Evolutionary conservation across 805 yeast species (phyloP).

Genomic region (Cyberlindnera mississippiensis): DNA sequence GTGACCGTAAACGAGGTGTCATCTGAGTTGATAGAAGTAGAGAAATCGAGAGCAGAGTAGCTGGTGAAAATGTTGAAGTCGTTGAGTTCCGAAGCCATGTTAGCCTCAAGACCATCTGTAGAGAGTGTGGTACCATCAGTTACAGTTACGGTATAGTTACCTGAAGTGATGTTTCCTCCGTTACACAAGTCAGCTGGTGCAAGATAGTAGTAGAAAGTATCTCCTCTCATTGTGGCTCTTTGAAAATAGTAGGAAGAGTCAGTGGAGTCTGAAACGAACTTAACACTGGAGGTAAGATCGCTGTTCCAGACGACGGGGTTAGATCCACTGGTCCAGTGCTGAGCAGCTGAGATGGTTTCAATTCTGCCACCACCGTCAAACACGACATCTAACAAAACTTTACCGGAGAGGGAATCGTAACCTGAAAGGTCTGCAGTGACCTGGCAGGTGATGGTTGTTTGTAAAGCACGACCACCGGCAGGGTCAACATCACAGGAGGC

Average conservation of each 20-base stretch:
- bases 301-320: constrained; percentile 18
- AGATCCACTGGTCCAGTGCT: constrained; percentile 11
- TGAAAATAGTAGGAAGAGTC: not conserved
- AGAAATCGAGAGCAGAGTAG: not conserved
- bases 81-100: constrained; percentile 1
- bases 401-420: constrained; percentile 7
- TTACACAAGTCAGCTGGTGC: constrained; percentile 5
- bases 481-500: constrained; percentile 10
- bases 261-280: not conserved
- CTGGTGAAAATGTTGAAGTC: constrained; percentile 1
- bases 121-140: not conserved
- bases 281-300: constrained; percentile 3
- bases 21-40: not conserved
- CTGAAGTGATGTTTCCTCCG: constrained; percentile 3
- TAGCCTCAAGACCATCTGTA: constrained; percentile 1
- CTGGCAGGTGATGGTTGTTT: constrained; percentile 5
- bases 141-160: constrained; percentile 3
- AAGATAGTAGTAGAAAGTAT: constrained; percentile 12
- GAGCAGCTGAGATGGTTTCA: constrained; percentile 7
- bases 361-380: constrained; percentile 16
- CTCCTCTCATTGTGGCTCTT: constrained; percentile 18
- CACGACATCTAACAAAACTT: constrained; percentile 3
- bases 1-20: not conserved
- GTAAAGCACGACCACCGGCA: constrained; percentile 6
- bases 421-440: constrained; percentile 5